Evolutionary conservation across 306 rosid species (phyloP).

Genomic region (Rosa lucieae): DNA sequence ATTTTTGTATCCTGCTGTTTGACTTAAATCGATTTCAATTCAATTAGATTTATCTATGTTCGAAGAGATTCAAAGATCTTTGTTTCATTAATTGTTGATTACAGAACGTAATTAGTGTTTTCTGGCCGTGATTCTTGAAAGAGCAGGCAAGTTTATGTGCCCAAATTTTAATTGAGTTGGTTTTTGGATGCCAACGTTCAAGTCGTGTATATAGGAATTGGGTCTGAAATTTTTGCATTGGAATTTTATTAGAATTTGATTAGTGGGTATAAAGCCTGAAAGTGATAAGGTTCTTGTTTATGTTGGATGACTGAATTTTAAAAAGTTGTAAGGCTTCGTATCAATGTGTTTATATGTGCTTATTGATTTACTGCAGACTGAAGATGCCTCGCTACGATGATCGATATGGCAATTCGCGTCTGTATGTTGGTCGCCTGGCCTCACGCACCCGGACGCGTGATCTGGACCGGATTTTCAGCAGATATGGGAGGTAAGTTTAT

Average conservation of each 20-base stretch:
- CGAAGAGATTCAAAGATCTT: not conserved
- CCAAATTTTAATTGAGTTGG: not conserved
- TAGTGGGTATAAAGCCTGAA: not conserved
- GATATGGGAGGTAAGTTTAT: conserved; percentile 65
- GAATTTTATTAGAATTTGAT: not conserved
- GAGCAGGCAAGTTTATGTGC: too few relatives aligned
- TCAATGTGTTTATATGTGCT: not conserved
- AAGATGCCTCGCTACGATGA: conserved; percentile 84
- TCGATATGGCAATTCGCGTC: conserved; percentile 63
- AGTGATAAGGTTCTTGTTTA: not conserved
- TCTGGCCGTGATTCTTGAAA: not conserved
- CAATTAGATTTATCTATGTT: not conserved
- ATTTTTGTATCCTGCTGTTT: not conserved
- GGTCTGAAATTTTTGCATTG: not conserved
- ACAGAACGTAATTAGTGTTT: not conserved
- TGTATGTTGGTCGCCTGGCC: conserved; percentile 74
- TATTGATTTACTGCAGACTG: conserved; percentile 19
- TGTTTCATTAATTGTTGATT: not conserved
- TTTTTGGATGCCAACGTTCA: not conserved
- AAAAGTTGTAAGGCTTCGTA: not conserved
- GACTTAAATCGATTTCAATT: not conserved
- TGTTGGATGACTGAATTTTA: conserved; percentile 4
- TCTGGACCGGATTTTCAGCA: conserved; percentile 58
- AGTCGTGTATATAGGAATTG: not conserved
- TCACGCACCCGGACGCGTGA: conserved; percentile 72